Evolutionary conservation across 2,329 filamentous ascomycete species (phyloP).

Genomic region (Trichoderma semiorbis): DNA sequence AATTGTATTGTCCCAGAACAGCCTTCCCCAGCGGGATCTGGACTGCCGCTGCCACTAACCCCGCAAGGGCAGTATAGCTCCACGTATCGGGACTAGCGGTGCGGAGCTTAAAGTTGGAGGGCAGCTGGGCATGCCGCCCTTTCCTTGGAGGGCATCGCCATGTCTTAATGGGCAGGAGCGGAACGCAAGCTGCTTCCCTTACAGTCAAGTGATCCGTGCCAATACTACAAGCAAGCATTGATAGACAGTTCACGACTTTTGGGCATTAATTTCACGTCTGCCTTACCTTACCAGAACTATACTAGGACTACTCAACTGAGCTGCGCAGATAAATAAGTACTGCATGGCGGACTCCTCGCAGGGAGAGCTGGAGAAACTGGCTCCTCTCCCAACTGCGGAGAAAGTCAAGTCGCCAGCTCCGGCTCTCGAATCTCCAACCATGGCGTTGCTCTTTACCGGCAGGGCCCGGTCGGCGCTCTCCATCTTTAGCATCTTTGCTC

Average conservation of each 20-base stretch:
- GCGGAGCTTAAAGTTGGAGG: not conserved
- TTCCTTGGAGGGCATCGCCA: slow-evolving; percentile 2
- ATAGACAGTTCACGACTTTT: not conserved
- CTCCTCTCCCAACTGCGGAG: slow-evolving; percentile 1
- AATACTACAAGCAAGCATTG: not conserved
- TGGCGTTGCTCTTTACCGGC: slow-evolving; percentile 12
- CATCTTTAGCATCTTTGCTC: slow-evolving; percentile 16
- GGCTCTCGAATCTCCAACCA: not conserved
- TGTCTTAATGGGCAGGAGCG: slow-evolving; percentile 13
- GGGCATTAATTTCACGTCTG: not conserved
- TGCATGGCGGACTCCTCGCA: slow-evolving; percentile 1
- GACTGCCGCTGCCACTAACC: not conserved
- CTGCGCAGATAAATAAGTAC: not conserved
- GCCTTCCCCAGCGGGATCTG: not conserved
- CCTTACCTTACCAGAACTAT: not conserved
- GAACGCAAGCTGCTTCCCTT: slow-evolving; percentile 5
- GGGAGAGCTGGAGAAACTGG: slow-evolving; percentile 8
- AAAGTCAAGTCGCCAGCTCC: slow-evolving; percentile 4
- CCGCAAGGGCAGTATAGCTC: not conserved
- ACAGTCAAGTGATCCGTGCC: not conserved
- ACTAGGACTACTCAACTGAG: not conserved
- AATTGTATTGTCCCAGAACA: not conserved
- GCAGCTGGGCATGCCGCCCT: slow-evolving; percentile 13
- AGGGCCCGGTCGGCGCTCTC: slow-evolving; percentile 4
- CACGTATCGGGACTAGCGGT: not conserved